Evolutionary conservation across 352 stramenopile species (phyloP).

Genomic region (Blastocystis hominis): DNA sequence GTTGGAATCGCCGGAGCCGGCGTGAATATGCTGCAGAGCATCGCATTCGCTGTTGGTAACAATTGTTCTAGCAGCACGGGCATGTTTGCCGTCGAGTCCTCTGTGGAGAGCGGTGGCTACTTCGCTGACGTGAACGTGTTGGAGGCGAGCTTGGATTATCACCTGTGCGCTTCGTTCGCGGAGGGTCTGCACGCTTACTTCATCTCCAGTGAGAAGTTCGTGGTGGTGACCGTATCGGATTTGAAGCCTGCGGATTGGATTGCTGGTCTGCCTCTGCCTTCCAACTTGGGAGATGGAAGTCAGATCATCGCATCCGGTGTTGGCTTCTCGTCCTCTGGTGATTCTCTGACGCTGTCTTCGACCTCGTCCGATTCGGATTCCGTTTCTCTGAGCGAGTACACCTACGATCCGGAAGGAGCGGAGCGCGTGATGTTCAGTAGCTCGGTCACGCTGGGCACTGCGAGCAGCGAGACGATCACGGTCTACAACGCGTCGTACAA

Average conservation of each 20-base stretch:
- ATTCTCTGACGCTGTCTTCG: not conserved
- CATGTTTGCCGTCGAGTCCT: not conserved
- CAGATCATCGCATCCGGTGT: not conserved
- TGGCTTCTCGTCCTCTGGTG: not conserved
- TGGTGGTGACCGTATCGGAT: not conserved
- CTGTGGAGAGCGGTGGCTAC: not conserved
- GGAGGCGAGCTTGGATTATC: slow-evolving; percentile 20
- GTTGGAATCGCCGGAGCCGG: not conserved
- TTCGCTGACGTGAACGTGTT: not conserved
- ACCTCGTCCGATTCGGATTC: not conserved
- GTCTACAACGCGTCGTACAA: slow-evolving; percentile 22
- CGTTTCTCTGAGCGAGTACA: not conserved
- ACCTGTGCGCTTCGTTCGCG: slow-evolving; percentile 22
- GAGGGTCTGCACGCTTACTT: not conserved
- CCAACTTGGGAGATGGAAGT: not conserved
- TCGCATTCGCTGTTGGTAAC: not conserved
- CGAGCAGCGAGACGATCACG: not conserved
- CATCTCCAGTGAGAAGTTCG: not conserved
- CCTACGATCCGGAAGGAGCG: not conserved
- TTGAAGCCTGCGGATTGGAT: not conserved
- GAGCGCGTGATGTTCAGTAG: slow-evolving; percentile 18
- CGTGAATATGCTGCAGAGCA: not conserved
- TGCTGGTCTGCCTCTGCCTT: slow-evolving; percentile 6
- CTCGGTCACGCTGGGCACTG: not conserved
- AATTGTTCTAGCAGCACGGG: not conserved